Evolutionary conservation across 75 land plant species (phyloP), one percentile per base, ranked within the genome.

Genomic region (Isoetes taiwanensis): DNA sequence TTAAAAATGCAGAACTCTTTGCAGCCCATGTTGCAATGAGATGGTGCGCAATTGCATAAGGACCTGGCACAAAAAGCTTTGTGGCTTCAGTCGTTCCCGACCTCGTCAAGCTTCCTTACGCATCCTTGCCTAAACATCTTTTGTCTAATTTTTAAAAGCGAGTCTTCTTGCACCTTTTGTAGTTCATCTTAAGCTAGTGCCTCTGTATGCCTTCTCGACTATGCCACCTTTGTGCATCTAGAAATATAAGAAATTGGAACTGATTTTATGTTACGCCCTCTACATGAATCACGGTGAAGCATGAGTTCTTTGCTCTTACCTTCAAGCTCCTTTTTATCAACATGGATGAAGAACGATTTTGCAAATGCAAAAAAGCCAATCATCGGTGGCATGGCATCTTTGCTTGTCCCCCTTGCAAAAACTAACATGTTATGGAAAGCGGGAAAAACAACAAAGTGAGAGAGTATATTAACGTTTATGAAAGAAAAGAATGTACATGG

Each of bases 31-130:
- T 64, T 43, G 93, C 74, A 55, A 90, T 90, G 37, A 90, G 74
- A 66, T 90, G 86, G 63, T 90, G 97, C n/a, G 97, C 97, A 64
- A 90, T 90, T 5, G 97, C 93, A 61, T 71, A 86, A 0, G 97
- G 93, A 3, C 97, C 97, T 1, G 97, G 97, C 3, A 86, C 62
- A 59, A 76, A 89, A 25, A 10, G 26, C 34, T 29, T 30, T 31
- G 3, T 4, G 37, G 12, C 17, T 48, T 34, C n/a, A n/a, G 6
- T 19, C 37, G 16, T 50, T n/a, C 16, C 25, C 9, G 3, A 37
- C 1, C 26, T 34, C 32, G 27, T 1, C 29, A 2, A 65, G 61
- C 38, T 59, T 67, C 70, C 70, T 25, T 60, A 69, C 56, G 66
- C 59, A 58, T 76, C 75, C 0, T 77, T 84, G 41, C 86, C 86